phyloP scores from a whole-genome alignment of 2,329 filamentous ascomycete genomes.

The Aspergillus proliferans region DNA sequence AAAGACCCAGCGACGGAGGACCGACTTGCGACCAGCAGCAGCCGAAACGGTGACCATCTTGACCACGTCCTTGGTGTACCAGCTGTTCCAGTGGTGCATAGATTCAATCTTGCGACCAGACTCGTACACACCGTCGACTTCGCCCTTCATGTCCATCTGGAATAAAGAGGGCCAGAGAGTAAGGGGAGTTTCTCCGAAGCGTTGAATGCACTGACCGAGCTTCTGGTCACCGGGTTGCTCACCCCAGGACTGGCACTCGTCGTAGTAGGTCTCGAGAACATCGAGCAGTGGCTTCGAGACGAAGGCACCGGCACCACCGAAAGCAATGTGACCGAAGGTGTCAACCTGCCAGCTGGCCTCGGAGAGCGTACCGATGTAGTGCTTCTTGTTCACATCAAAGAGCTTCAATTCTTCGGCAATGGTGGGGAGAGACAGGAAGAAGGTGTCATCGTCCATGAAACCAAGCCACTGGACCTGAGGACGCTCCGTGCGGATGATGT shows the following conservation, averaged over 20 bases:
- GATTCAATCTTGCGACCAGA: constrained; percentile 39
- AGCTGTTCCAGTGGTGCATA: constrained; percentile 41
- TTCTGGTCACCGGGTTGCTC: constrained; percentile 41
- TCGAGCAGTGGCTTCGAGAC: constrained; percentile 37
- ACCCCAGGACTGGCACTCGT: constrained; percentile 38
- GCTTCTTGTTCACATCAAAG: constrained; percentile 34
- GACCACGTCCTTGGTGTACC: constrained; percentile 41
- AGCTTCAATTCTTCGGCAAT: constrained; percentile 35
- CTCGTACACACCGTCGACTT: constrained; percentile 38
- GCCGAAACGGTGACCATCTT: constrained; percentile 39
- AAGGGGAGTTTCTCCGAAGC: constrained; percentile 32
- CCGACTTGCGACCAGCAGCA: constrained; percentile 35
- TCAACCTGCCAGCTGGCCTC: constrained; percentile 41
- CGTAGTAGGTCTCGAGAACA: constrained; percentile 32
- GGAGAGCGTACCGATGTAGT: constrained; percentile 40
- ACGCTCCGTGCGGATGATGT: constrained; percentile 33
- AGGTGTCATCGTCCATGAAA: constrained; percentile 41
- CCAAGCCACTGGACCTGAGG: constrained; percentile 38
- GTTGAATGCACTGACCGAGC: constrained; percentile 38
- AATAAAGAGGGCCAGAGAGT: constrained; percentile 38
- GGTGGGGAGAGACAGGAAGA: constrained; percentile 35
- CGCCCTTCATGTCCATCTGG: constrained; percentile 41
- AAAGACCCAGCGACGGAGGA: constrained; percentile 41
- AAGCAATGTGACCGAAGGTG: constrained; percentile 39
- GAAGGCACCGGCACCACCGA: constrained; percentile 41